Evolutionary conservation across 2,329 filamentous ascomycete species (phyloP).

Genomic region (Bipolaris gigantea): DNA sequence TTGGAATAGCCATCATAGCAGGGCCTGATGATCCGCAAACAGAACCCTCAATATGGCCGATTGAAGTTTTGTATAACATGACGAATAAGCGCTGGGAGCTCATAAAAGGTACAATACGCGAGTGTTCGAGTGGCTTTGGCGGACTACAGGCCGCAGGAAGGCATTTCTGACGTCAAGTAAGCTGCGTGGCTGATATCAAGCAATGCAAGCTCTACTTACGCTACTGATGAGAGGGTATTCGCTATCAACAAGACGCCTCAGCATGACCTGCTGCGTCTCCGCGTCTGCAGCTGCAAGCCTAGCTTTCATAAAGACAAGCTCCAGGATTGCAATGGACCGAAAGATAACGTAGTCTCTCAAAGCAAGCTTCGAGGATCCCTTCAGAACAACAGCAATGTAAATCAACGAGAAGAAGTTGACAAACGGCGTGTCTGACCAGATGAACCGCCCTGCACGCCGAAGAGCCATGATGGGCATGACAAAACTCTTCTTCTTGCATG

Average conservation of each 20-base stretch:
- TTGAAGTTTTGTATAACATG: too few relatives aligned
- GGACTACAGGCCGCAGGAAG: not conserved
- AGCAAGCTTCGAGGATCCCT: not conserved
- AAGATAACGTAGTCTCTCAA: not conserved
- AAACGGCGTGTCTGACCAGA: slow-evolving; percentile 1
- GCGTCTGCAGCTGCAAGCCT: not conserved
- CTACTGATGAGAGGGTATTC: not conserved
- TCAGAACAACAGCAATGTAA: not conserved
- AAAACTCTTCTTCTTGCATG: slow-evolving; percentile 6
- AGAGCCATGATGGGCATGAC: slow-evolving; percentile 11
- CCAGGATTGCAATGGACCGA: not conserved
- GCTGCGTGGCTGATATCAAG: not conserved
- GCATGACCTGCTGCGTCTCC: not conserved
- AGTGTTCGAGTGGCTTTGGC: not conserved
- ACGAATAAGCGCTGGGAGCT: slow-evolving; percentile 1
- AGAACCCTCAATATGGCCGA: too few relatives aligned
- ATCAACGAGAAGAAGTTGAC: slow-evolving; percentile 1
- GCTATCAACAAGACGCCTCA: not conserved
- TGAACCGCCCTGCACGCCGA: slow-evolving; percentile 6
- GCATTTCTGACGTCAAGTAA: not conserved
- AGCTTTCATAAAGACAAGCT: not conserved
- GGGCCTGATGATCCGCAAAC: too few relatives aligned
- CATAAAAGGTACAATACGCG: slow-evolving; percentile 1
- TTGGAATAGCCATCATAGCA: too few relatives aligned
- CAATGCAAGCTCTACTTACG: not conserved